Percentiles rank a stretch among this genome's conserved stretches.
phyloP scores from a whole-genome alignment of 352 stramenopile genomes.

The Globisporangium irregulare region DNA sequence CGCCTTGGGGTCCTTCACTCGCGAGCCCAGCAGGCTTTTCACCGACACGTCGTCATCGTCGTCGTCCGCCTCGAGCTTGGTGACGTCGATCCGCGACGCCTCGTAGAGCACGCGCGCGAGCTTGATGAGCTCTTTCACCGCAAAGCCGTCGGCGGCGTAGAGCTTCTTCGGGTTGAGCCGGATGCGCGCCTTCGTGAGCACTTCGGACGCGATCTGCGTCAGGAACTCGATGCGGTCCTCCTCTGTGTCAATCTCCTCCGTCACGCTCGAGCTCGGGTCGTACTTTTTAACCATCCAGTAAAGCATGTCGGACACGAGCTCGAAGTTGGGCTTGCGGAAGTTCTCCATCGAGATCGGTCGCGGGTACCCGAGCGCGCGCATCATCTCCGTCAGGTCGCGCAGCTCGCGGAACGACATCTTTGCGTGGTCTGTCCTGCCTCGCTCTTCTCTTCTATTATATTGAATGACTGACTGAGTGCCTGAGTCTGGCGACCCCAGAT shows the following conservation, averaged over 20 bases:
- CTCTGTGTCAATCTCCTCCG: slow-evolving; percentile 94
- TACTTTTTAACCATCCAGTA: slow-evolving; percentile 97
- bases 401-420: slow-evolving; percentile 85
- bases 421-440: neutral
- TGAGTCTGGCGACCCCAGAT: neutral
- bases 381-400: slow-evolving; percentile 94
- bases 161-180: slow-evolving; percentile 94
- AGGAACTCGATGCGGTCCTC: slow-evolving; percentile 95
- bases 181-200: slow-evolving; percentile 90
- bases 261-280: slow-evolving; percentile 80
- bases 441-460: slow-evolving; percentile 1
- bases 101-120: slow-evolving; percentile 92
- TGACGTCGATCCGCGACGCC: slow-evolving; percentile 71
- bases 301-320: slow-evolving; percentile 93
- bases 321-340: slow-evolving; percentile 96
- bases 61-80: slow-evolving; percentile 54
- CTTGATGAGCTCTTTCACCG: slow-evolving; percentile 94
- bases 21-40: slow-evolving; percentile 68
- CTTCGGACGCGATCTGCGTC: slow-evolving; percentile 72
- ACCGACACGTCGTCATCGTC: slow-evolving; percentile 72
- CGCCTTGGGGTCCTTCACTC: slow-evolving; percentile 87
- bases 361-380: slow-evolving; percentile 93
- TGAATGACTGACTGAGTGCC: neutral
- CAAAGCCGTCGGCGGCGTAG: slow-evolving; percentile 94
- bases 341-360: slow-evolving; percentile 90